phyloP scores from a whole-genome alignment of 805 yeast genomes.

The Lipomyces yamadae region DNA sequence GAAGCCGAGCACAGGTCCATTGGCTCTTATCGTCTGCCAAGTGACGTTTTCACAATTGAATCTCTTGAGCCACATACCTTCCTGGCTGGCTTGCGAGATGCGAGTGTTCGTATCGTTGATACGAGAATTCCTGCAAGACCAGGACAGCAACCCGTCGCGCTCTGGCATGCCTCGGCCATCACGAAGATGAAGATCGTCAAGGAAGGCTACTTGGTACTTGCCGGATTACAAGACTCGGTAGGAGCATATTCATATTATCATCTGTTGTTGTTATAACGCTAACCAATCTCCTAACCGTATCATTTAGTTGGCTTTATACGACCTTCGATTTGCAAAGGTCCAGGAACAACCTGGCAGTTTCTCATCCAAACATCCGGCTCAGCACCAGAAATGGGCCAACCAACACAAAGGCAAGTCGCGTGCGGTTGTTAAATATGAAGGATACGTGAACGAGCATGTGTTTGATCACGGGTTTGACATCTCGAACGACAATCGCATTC shows the following conservation, averaged over 20 bases:
- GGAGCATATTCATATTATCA: neutral
- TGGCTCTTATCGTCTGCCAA: constrained; percentile 17
- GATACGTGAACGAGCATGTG: constrained; percentile 29
- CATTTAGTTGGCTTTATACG: constrained; percentile 29
- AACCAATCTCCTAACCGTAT: neutral
- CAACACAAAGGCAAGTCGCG: neutral
- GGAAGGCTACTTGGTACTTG: constrained; percentile 30
- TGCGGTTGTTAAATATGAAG: constrained; percentile 27
- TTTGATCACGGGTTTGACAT: constrained; percentile 35
- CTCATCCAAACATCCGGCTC: neutral
- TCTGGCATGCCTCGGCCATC: constrained; percentile 36
- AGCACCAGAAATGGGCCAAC: neutral
- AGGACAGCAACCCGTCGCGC: constrained; percentile 16
- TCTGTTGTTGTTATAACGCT: too few relatives aligned
- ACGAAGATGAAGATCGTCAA: constrained; percentile 36
- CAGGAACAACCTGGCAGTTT: neutral
- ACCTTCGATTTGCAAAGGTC: constrained; percentile 23
- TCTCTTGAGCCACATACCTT: constrained; percentile 22
- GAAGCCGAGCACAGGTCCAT: constrained; percentile 9
- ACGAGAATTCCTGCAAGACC: constrained; percentile 20
- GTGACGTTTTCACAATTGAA: constrained; percentile 31
- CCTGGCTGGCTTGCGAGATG: constrained; percentile 37
- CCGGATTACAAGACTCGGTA: constrained; percentile 39
- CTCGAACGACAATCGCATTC: constrained; percentile 23
- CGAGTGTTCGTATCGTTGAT: constrained; percentile 27